A percentile compares a stretch with the other conserved stretches of the same genome.
Evolutionary conservation across 2,329 filamentous ascomycete genomes (phyloP).

Genomic region (Aureobasidium sp.): DNA sequence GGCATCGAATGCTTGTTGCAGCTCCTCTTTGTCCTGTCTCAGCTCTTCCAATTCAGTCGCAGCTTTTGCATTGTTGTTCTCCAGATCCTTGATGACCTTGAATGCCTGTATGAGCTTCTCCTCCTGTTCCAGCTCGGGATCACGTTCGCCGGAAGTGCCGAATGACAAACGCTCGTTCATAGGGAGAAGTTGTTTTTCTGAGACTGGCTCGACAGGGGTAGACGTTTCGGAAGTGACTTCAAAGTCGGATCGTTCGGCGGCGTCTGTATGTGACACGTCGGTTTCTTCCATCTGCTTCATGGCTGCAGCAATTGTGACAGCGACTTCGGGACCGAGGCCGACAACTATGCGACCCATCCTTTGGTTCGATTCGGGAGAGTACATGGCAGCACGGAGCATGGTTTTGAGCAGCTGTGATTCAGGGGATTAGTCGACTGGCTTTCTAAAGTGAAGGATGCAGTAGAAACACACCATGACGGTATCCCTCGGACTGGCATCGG

Average conservation of each 20-base stretch:
- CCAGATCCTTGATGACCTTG: constrained; percentile 36
- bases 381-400: constrained; percentile 40
- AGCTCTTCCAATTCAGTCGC: constrained; percentile 34
- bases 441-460: background rate
- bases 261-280: constrained; percentile 17
- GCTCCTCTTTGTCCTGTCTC: constrained; percentile 32
- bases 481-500: constrained; percentile 31
- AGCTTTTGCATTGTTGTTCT: constrained; percentile 31
- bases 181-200: background rate
- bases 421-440: background rate
- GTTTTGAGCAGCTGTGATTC: constrained; percentile 34
- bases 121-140: constrained; percentile 41
- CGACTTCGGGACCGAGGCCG: constrained; percentile 28
- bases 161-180: background rate
- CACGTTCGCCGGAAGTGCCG: constrained; percentile 24
- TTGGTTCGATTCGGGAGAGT: constrained; percentile 39
- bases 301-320: constrained; percentile 30
- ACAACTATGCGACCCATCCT: constrained; percentile 36
- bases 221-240: constrained; percentile 12
- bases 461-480: constrained; percentile 24
- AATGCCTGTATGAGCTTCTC: constrained; percentile 42
- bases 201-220: constrained; percentile 9
- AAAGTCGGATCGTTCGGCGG: constrained; percentile 22
- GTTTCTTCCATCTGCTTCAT: constrained; percentile 30
- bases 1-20: constrained; percentile 41